Conservation (phyloP, 1,284 basidiomycete species). For the Ceratobasidium sp. region DNA sequence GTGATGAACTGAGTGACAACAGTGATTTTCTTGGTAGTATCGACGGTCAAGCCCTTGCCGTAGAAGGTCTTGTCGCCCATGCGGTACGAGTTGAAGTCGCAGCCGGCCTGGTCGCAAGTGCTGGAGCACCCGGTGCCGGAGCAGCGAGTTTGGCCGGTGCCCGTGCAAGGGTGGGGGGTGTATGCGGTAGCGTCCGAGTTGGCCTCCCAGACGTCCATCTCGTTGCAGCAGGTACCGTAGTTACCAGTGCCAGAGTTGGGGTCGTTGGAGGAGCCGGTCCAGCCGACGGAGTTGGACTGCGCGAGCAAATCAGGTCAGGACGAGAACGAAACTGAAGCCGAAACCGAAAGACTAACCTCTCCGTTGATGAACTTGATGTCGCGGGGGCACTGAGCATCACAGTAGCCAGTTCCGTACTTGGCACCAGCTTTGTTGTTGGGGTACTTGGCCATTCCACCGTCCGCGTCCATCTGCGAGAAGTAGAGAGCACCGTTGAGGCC, state of each 20-base stretch:
- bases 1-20: conserved; percentile 71
- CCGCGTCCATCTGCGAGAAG: conserved; percentile 67
- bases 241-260: conserved; percentile 60
- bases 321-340: conserved; percentile 62
- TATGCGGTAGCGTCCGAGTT: conserved; percentile 51
- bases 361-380: conserved; percentile 48
- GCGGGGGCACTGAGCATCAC: conserved; percentile 44
- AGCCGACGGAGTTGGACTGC: conserved; percentile 53
- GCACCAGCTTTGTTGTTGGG: conserved; percentile 60
- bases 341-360: conserved; percentile 52
- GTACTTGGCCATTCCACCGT: conserved; percentile 67
- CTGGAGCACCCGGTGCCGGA: conserved; percentile 47
- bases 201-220: conserved; percentile 63
- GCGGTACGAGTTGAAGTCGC: conserved; percentile 70
- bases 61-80: conserved; percentile 66
- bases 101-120: conserved; percentile 61
- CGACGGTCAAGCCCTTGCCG: conserved; percentile 63
- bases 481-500: conserved; percentile 70
- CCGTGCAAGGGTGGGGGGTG: conserved; percentile 18
- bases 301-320: conserved; percentile 49
- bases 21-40: conserved; percentile 65
- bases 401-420: conserved; percentile 46
- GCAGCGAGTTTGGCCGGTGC: conserved; percentile 16
- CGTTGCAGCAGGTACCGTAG: conserved; percentile 62
- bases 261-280: conserved; percentile 52